Evolutionary conservation across 306 rosid species (phyloP).

Genomic region (Lotus japonicus): DNA sequence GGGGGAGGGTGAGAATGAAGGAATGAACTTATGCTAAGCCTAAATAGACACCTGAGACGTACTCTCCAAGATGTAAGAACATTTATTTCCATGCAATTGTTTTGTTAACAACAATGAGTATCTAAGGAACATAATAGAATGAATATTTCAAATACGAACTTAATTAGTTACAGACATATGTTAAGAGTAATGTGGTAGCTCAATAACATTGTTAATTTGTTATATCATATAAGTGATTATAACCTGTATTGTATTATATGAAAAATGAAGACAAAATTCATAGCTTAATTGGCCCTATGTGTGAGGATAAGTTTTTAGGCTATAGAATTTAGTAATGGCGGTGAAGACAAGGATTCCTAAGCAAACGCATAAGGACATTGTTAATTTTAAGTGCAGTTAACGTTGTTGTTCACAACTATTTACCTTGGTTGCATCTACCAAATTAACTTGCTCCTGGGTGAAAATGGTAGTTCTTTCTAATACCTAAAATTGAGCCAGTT

Average conservation of each 20-base stretch:
- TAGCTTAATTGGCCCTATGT: neutral
- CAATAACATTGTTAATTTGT: neutral
- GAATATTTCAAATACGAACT: no score
- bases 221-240: neutral
- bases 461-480: neutral
- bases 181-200: no score
- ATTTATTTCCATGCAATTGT: neutral
- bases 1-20: neutral
- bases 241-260: neutral
- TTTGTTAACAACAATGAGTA: conserved; percentile 10
- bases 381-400: neutral
- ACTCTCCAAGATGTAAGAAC: conserved; percentile 1
- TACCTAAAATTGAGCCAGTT: neutral
- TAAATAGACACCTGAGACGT: conserved; percentile 11
- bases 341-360: conserved; percentile 12
- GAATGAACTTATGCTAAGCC: neutral
- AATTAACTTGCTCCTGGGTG: neutral
- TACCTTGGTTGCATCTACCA: conserved; percentile 25
- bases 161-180: no score
- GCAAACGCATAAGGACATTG: neutral
- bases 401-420: neutral
- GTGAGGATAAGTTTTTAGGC: no score
- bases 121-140: neutral
- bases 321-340: neutral
- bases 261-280: neutral